Percentiles rank a stretch among this genome's conserved stretches.
phyloP scores from a whole-genome alignment of 768 basidiomycete species.

The Suillus subaureus region DNA sequence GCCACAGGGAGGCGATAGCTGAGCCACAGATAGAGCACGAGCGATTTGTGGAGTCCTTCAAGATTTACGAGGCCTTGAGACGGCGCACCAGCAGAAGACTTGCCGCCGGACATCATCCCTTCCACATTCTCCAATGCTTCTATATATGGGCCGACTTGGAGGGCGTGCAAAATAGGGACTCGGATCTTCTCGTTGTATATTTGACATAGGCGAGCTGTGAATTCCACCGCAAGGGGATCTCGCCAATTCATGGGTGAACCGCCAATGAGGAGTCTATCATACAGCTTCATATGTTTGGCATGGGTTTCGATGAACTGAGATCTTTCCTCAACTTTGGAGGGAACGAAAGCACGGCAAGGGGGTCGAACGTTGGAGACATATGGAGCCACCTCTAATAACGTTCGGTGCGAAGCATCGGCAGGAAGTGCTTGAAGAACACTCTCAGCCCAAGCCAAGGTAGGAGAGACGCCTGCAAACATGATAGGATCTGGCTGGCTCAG shows the following conservation, averaged over 20 bases:
- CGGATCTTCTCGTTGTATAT: slow-evolving; percentile 38
- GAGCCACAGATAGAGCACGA: slow-evolving; percentile 87
- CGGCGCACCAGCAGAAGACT: slow-evolving; percentile 3
- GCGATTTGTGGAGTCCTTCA: slow-evolving; percentile 75
- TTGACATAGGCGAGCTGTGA: slow-evolving; percentile 4
- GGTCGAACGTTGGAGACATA: slow-evolving; percentile 50
- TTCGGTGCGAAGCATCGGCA: slow-evolving; percentile 35
- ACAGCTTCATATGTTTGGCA: slow-evolving; percentile 39
- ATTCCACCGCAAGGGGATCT: slow-evolving; percentile 33
- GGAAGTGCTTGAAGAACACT: slow-evolving; percentile 47
- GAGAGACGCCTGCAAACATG: slow-evolving; percentile 50
- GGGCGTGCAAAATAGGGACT: slow-evolving; percentile 24
- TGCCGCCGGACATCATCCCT: slow-evolving; percentile 21
- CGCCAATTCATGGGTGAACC: slow-evolving; percentile 59
- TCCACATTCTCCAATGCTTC: slow-evolving; percentile 24
- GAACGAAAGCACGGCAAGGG: slow-evolving; percentile 41
- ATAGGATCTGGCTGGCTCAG: slow-evolving; percentile 52
- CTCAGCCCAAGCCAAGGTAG: slow-evolving; percentile 25
- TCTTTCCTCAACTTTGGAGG: slow-evolving; percentile 26
- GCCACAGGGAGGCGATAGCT: slow-evolving; percentile 67
- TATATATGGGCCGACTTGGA: slow-evolving; percentile 26
- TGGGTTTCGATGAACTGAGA: slow-evolving; percentile 48
- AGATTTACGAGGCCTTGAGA: slow-evolving; percentile 37
- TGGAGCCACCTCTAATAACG: slow-evolving; percentile 50
- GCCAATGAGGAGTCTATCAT: slow-evolving; percentile 47